phyloP scores from a whole-genome alignment of 73 alveolate species.

The Tetrahymena elliotti region DNA sequence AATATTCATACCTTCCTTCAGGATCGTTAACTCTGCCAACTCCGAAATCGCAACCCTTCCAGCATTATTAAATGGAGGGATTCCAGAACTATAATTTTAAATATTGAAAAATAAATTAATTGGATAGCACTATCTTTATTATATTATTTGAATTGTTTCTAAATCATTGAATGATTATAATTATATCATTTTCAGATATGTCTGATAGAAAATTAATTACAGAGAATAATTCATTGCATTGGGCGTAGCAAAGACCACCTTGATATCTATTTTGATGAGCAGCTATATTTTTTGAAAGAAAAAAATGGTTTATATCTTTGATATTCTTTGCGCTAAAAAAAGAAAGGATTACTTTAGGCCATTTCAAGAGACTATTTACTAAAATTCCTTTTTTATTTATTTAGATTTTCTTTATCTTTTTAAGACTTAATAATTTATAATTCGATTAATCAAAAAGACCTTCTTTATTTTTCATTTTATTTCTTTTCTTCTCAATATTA shows the following conservation, averaged over 20 bases:
- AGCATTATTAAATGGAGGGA: slow-evolving; percentile 51
- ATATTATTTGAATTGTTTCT: neutral
- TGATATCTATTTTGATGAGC: slow-evolving; percentile 1
- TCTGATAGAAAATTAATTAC: neutral
- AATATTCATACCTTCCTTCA: slow-evolving; percentile 11
- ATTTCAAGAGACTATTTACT: neutral
- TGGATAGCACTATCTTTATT: neutral
- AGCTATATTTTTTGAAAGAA: neutral
- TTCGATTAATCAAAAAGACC: neutral
- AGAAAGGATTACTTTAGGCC: neutral
- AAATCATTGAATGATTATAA: neutral
- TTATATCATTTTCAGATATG: neutral
- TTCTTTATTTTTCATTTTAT: neutral
- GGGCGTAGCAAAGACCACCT: slow-evolving; percentile 45
- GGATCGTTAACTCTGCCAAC: slow-evolving; percentile 74
- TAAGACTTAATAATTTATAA: neutral
- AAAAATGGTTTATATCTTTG: neutral
- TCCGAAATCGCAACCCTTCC: slow-evolving; percentile 82
- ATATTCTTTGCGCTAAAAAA: neutral
- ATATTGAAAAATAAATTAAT: neutral
- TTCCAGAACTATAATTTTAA: slow-evolving; percentile 7
- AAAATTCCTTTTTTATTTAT: neutral
- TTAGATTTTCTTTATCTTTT: neutral
- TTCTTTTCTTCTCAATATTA: neutral
- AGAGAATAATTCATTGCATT: slow-evolving; percentile 42